Evolutionary conservation across 1,284 basidiomycete species (phyloP).

Genomic region (Tetrapyrgos nigripes): DNA sequence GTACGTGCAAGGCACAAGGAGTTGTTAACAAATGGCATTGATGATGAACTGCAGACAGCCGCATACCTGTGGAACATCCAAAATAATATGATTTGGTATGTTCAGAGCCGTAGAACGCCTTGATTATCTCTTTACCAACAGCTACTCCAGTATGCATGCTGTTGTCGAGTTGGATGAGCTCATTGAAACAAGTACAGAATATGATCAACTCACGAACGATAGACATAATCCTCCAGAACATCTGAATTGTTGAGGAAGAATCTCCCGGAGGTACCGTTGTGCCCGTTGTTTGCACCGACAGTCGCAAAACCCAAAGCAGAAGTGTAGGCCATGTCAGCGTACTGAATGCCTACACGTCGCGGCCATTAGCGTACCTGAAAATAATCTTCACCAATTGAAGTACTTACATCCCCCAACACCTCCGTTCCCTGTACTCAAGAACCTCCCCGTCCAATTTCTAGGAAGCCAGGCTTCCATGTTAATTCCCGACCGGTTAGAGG

Average conservation of each 20-base stretch:
- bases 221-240: constrained; percentile 10
- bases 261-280: constrained; percentile 10
- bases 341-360: constrained; percentile 5
- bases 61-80: too few relatives aligned
- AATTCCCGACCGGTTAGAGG: too few relatives aligned
- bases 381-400: neutral
- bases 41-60: constrained; percentile 25
- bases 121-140: constrained; percentile 21
- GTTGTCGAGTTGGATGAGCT: neutral
- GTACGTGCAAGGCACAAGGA: too few relatives aligned
- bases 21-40: too few relatives aligned
- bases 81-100: too few relatives aligned
- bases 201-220: constrained; percentile 7
- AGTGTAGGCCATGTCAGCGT: constrained; percentile 4
- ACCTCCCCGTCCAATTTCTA: too few relatives aligned
- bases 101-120: constrained; percentile 16
- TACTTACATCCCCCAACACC: constrained; percentile 15
- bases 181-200: neutral
- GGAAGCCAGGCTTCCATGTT: too few relatives aligned
- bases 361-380: neutral
- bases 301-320: constrained; percentile 10
- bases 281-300: constrained; percentile 13
- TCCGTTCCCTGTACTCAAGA: constrained; percentile 10
- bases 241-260: too few relatives aligned
- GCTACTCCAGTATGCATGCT: constrained; percentile 14